These are phyloP conservation scores for Barnettozyma vustinii DNA, from an alignment of 805 yeast genomes.

Conservation along the genomic window DNA sequence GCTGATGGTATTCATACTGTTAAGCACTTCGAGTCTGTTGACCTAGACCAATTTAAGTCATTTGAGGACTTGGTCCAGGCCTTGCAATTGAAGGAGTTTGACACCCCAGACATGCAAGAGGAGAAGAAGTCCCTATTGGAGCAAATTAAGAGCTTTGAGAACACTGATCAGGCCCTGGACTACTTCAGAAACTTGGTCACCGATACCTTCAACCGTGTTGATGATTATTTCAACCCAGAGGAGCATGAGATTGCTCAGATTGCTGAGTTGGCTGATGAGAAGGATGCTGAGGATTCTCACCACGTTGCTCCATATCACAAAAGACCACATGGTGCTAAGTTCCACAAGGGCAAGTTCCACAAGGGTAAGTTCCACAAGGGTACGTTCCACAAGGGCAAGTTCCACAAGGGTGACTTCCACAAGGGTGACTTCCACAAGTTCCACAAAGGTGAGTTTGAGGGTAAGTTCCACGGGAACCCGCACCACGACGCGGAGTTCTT, in stretches of 20 bases:
- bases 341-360: background rate
- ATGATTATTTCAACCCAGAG: constrained; percentile 1
- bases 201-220: constrained; percentile 1
- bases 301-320: constrained; percentile 7
- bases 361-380: background rate
- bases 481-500: background rate
- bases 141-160: constrained; percentile 2
- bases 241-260: background rate
- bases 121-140: constrained; percentile 5
- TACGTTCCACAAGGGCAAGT: background rate
- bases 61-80: constrained; percentile 13
- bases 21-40: constrained; percentile 13
- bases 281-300: background rate
- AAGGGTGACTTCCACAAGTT: background rate
- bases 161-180: constrained; percentile 5
- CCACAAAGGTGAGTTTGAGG: background rate
- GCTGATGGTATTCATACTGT: constrained; percentile 13
- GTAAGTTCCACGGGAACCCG: background rate
- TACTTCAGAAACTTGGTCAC: constrained; percentile 4
- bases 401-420: background rate
- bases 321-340: background rate
- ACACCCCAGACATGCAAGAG: constrained; percentile 2
- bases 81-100: constrained; percentile 9
- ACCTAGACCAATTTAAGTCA: constrained; percentile 14
- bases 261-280: background rate